These are phyloP conservation scores for Pichia sp. DNA, from an alignment of 1,139 yeast species.

Conservation along the genomic window DNA sequence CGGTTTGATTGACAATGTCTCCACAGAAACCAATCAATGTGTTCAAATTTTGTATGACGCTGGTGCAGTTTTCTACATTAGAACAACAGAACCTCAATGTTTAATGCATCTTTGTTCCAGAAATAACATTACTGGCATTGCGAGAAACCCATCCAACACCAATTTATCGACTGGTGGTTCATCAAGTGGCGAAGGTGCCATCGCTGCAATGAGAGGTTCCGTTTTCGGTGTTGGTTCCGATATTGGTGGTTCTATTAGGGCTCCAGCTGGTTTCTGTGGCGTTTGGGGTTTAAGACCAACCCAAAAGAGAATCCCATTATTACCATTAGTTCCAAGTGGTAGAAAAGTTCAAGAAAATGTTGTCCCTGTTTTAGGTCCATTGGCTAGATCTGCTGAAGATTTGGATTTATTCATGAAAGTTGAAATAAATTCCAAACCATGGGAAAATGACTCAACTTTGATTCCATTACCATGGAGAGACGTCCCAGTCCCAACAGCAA, in stretches of 20 bases:
- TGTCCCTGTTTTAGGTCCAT: constrained; percentile 27
- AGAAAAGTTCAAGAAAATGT: constrained; percentile 23
- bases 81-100: constrained; percentile 40
- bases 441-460: constrained; percentile 58
- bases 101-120: constrained; percentile 49
- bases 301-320: constrained; percentile 38
- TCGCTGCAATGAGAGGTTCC: constrained; percentile 62
- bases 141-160: constrained; percentile 49
- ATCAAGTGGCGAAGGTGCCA: constrained; percentile 72
- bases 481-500: constrained; percentile 41
- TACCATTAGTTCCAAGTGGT: constrained; percentile 45
- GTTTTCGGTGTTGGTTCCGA: constrained; percentile 63
- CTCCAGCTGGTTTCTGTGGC: constrained; percentile 40
- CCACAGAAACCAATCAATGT: constrained; percentile 41
- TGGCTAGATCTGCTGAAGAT: constrained; percentile 43
- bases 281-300: constrained; percentile 39
- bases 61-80: constrained; percentile 54
- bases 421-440: constrained; percentile 58
- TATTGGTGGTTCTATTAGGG: constrained; percentile 42
- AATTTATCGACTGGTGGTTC: constrained; percentile 60
- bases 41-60: constrained; percentile 42
- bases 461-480: constrained; percentile 64
- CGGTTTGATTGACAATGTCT: constrained; percentile 42
- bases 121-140: constrained; percentile 45
- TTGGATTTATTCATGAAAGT: constrained; percentile 50